phyloP scores from a whole-genome alignment of 2,329 filamentous ascomycete genomes.

The Hymenoscyphus albidus region DNA sequence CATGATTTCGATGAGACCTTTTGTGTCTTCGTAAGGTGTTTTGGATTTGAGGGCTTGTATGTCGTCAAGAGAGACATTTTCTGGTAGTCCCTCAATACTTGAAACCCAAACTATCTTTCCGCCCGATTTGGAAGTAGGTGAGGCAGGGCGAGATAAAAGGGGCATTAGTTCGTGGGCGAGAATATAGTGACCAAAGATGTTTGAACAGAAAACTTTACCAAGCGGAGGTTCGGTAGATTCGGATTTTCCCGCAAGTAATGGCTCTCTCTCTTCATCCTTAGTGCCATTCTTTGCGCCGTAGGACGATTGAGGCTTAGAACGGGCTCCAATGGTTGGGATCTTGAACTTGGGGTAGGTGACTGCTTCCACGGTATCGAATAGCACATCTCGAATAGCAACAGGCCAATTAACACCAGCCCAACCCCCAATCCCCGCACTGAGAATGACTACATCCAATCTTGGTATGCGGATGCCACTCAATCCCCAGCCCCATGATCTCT shows the following conservation, averaged over 20 bases:
- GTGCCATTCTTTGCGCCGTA: background rate
- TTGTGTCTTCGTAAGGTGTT: constrained; percentile 76
- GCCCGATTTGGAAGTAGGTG: constrained; percentile 23
- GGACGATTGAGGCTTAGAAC: constrained; percentile 50
- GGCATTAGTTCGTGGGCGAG: constrained; percentile 77
- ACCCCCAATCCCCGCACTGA: constrained; percentile 86
- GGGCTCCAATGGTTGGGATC: constrained; percentile 50
- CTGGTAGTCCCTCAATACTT: constrained; percentile 65
- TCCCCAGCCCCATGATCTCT: constrained; percentile 40
- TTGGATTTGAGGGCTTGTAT: constrained; percentile 65
- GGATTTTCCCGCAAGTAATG: constrained; percentile 20
- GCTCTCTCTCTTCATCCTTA: constrained; percentile 29
- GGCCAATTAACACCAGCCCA: constrained; percentile 77
- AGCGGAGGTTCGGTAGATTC: constrained; percentile 53
- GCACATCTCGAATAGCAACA: constrained; percentile 45
- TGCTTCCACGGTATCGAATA: constrained; percentile 62
- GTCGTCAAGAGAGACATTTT: constrained; percentile 60
- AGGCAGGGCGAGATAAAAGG: constrained; percentile 49
- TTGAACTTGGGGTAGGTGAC: constrained; percentile 80
- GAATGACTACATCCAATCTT: constrained; percentile 72
- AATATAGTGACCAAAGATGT: constrained; percentile 93
- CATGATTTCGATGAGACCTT: constrained; percentile 81
- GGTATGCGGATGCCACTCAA: constrained; percentile 51
- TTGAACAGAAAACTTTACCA: constrained; percentile 83
- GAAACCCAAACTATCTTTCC: constrained; percentile 74